Percentiles rank a stretch among this genome's conserved stretches.
Evolutionary conservation across 768 basidiomycete species (phyloP).

Genomic region (Xanthoconium stramineum): DNA sequence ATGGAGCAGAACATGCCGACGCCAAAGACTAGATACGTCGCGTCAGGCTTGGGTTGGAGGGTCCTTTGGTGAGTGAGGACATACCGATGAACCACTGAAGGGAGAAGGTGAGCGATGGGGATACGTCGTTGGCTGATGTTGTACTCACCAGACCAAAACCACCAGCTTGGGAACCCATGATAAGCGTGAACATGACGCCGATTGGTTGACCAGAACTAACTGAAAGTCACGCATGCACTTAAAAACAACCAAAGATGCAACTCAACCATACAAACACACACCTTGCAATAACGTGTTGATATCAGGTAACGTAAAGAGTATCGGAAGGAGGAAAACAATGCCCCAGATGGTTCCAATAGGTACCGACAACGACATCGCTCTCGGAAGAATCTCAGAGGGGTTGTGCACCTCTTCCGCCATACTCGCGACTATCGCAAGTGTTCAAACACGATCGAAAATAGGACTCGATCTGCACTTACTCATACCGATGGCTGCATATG

Average conservation of each 20-base stretch:
- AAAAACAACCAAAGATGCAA: background rate
- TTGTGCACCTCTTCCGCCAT: conserved; percentile 69
- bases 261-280: conserved; percentile 23
- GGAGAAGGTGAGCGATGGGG: background rate
- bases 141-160: conserved; percentile 56
- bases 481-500: conserved; percentile 61
- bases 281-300: conserved; percentile 50
- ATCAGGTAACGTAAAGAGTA: conserved; percentile 64
- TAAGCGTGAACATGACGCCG: conserved; percentile 57
- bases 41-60: background rate
- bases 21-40: conserved; percentile 42
- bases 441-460: conserved; percentile 2
- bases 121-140: background rate
- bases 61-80: conserved; percentile 1
- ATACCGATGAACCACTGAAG: conserved; percentile 42
- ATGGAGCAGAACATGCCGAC: conserved; percentile 61
- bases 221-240: conserved; percentile 14
- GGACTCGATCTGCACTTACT: conserved; percentile 32
- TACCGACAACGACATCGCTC: conserved; percentile 51
- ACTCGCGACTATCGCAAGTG: conserved; percentile 43
- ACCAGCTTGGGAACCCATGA: conserved; percentile 59
- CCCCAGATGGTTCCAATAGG: conserved; percentile 52
- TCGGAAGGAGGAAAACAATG: conserved; percentile 55
- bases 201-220: conserved; percentile 63
- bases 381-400: conserved; percentile 52